phyloP scores from a whole-genome alignment of 345 rosid genomes.

The Moricandia arvensis region DNA sequence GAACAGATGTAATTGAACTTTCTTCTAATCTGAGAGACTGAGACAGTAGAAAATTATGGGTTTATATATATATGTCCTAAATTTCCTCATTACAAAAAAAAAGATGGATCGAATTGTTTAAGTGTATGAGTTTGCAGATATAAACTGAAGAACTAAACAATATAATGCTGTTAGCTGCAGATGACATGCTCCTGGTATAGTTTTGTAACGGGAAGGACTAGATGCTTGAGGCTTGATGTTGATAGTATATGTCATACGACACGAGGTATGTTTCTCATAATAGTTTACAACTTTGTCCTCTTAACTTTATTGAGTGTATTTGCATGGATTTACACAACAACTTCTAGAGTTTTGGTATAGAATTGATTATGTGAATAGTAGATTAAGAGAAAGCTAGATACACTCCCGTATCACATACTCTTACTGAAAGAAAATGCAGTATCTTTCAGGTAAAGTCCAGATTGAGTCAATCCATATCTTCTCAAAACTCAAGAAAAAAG shows the following conservation, averaged over 20 bases:
- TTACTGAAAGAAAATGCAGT: constrained; percentile 35
- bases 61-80: too few relatives aligned
- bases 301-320: too few relatives aligned
- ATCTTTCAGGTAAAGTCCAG: not conserved
- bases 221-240: too few relatives aligned
- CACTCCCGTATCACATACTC: constrained; percentile 39
- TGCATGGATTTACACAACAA: constrained; percentile 45
- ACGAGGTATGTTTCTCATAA: too few relatives aligned
- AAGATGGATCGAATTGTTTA: not conserved
- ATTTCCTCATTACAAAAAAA: not conserved
- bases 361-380: constrained; percentile 81
- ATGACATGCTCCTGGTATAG: too few relatives aligned
- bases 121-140: too few relatives aligned
- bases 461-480: not conserved
- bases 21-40: not conserved
- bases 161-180: too few relatives aligned
- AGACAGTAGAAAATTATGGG: too few relatives aligned
- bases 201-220: too few relatives aligned
- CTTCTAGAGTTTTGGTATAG: constrained; percentile 81
- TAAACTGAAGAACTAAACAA: too few relatives aligned
- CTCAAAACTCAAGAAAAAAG: not conserved
- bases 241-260: too few relatives aligned
- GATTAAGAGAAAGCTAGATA: constrained; percentile 79
- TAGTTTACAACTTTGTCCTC: too few relatives aligned
- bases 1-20: not conserved